Conservation (phyloP, 805 yeast species). For the Scheffersomyces stipitis region DNA sequence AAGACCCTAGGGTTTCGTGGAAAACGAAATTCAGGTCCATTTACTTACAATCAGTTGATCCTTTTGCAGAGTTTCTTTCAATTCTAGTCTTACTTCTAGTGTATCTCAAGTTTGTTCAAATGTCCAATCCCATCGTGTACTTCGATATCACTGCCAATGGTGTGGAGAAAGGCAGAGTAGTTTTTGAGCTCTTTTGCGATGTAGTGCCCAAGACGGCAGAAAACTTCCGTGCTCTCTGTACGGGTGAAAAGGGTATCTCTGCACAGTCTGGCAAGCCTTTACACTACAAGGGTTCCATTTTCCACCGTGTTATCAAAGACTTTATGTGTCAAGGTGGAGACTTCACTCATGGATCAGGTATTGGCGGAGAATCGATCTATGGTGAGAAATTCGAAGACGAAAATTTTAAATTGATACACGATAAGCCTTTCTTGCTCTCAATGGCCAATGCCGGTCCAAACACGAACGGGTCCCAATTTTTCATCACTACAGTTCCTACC, state of each 20-base stretch:
- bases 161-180: conserved; percentile 68
- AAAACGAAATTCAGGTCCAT: no score
- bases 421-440: conserved; percentile 81
- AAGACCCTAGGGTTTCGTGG: no score
- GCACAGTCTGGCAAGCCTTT: conserved; percentile 64
- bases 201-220: conserved; percentile 87
- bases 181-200: conserved; percentile 69
- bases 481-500: conserved; percentile 87
- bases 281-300: conserved; percentile 78
- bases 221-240: conserved; percentile 83
- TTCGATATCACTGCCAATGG: conserved; percentile 80
- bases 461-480: conserved; percentile 95
- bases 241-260: conserved; percentile 75
- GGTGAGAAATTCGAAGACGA: conserved; percentile 81
- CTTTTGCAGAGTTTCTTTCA: no score
- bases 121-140: conserved; percentile 46
- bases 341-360: conserved; percentile 43
- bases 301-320: conserved; percentile 86
- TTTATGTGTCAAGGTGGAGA: conserved; percentile 97
- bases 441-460: conserved; percentile 98
- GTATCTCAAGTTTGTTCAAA: no score
- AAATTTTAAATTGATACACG: conserved; percentile 73
- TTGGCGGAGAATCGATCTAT: conserved; percentile 46
- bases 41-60: no score
- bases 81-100: no score